Percentiles rank a stretch among this genome's conserved stretches.
Conservation (phyloP, 1,284 basidiomycete genomes). For the Bondarzewia mesenterica region DNA sequence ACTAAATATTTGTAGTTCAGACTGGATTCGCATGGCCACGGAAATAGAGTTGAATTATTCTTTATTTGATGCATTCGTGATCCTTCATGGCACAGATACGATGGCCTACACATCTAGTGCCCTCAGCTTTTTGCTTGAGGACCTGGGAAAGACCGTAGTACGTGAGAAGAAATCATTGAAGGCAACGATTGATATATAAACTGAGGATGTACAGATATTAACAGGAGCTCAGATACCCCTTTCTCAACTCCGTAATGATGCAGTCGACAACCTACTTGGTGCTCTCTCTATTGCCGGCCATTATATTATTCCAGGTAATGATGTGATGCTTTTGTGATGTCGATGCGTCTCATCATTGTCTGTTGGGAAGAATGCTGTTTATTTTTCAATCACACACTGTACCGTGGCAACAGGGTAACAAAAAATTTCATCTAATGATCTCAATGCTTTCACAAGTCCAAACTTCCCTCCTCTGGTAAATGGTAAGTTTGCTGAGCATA, state of each 20-base stretch:
- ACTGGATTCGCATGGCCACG: constrained; percentile 84
- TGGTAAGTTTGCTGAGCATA: constrained; percentile 34
- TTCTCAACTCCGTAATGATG: constrained; percentile 84
- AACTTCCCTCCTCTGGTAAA: constrained; percentile 83
- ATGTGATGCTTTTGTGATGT: not conserved
- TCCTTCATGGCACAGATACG: constrained; percentile 91
- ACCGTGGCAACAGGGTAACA: constrained; percentile 80
- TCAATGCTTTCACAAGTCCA: constrained; percentile 82
- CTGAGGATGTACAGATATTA: constrained; percentile 45
- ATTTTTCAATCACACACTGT: constrained; percentile 86
- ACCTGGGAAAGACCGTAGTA: constrained; percentile 84
- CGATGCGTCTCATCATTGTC: not conserved
- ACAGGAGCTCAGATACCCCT: constrained; percentile 92
- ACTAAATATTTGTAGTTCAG: constrained; percentile 27
- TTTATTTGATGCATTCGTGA: constrained; percentile 82
- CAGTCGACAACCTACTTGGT: constrained; percentile 83
- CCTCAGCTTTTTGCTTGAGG: constrained; percentile 83
- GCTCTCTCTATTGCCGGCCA: constrained; percentile 84
- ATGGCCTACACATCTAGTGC: constrained; percentile 88
- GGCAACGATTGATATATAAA: not conserved
- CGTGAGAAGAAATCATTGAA: constrained; percentile 10
- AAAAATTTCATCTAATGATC: constrained; percentile 82
- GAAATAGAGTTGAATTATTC: constrained; percentile 88
- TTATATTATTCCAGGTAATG: constrained; percentile 79
- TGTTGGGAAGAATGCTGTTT: constrained; percentile 59